Conservation (phyloP, 805 yeast genomes). For the Pichia exigua region DNA sequence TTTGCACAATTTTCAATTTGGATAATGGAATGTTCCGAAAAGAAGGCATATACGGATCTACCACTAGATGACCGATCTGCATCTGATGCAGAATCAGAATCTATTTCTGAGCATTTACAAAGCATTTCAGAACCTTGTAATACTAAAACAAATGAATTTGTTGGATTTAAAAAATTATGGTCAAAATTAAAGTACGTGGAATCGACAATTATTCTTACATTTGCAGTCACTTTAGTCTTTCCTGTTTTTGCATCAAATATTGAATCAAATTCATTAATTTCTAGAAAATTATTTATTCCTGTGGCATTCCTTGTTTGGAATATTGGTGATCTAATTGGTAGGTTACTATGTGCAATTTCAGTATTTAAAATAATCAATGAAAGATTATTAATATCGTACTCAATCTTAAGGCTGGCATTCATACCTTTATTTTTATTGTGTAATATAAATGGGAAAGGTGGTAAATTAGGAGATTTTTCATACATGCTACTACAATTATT, state of each 20-base stretch:
- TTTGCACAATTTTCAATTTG: conserved; percentile 16
- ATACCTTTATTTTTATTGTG: conserved; percentile 70
- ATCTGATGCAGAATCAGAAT: not conserved
- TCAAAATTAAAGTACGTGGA: conserved; percentile 56
- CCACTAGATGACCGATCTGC: not conserved
- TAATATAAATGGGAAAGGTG: conserved; percentile 40
- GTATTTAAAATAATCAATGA: conserved; percentile 37
- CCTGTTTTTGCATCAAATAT: conserved; percentile 84
- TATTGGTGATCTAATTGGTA: conserved; percentile 75
- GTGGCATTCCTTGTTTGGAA: conserved; percentile 82
- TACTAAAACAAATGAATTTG: conserved; percentile 24
- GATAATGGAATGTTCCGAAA: conserved; percentile 19
- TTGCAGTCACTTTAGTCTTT: conserved; percentile 67
- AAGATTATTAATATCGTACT: conserved; percentile 40
- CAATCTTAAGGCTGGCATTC: conserved; percentile 48
- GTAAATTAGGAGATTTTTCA: conserved; percentile 46
- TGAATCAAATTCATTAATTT: conserved; percentile 32
- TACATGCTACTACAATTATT: conserved; percentile 64
- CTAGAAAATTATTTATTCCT: conserved; percentile 52
- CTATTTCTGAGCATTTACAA: not conserved
- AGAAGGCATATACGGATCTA: conserved; percentile 9
- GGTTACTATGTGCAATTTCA: conserved; percentile 54
- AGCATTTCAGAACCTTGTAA: not conserved
- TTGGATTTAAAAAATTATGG: conserved; percentile 58
- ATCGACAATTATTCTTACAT: conserved; percentile 62